phyloP scores from a whole-genome alignment of 176 grass and related monocot genomes.

The Carex pumila region DNA sequence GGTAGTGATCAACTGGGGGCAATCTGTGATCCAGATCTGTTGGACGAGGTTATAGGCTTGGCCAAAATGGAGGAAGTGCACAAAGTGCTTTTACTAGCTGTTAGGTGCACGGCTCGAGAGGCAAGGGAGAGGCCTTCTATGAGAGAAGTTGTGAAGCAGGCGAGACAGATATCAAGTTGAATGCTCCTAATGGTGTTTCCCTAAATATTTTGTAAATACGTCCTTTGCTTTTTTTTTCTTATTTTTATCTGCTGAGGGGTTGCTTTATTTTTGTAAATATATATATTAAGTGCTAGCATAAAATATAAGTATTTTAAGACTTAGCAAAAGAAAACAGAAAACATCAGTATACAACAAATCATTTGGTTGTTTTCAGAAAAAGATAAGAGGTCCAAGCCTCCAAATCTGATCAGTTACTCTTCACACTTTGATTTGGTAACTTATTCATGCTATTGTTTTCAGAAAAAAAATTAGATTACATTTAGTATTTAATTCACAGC shows the following conservation, averaged over 20 bases:
- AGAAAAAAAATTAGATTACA: no score
- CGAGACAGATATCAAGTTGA: constrained; percentile 26
- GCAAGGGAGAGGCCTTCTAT: constrained; percentile 39
- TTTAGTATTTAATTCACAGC: no score
- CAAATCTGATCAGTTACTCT: no score
- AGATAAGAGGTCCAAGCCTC: no score
- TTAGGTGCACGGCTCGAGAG: constrained; percentile 37
- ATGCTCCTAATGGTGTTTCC: not conserved
- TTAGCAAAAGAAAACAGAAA: no score
- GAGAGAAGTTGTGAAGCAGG: constrained; percentile 47
- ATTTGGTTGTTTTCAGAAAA: no score
- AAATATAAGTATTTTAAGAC: no score
- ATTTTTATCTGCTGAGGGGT: not conserved
- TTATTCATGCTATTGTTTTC: no score
- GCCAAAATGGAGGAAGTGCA: constrained; percentile 37
- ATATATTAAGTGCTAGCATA: no score
- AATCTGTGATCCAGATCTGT: constrained; percentile 37
- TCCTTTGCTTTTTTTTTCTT: not conserved
- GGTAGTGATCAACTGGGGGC: constrained; percentile 31
- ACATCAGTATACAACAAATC: no score
- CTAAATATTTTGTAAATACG: not conserved
- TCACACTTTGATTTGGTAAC: no score
- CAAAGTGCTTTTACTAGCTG: constrained; percentile 39
- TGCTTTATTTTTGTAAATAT: no score
- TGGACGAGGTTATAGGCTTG: constrained; percentile 40